Conservation (phyloP, 2,329 filamentous ascomycete genomes). For the Pestalotiopsis fici region DNA sequence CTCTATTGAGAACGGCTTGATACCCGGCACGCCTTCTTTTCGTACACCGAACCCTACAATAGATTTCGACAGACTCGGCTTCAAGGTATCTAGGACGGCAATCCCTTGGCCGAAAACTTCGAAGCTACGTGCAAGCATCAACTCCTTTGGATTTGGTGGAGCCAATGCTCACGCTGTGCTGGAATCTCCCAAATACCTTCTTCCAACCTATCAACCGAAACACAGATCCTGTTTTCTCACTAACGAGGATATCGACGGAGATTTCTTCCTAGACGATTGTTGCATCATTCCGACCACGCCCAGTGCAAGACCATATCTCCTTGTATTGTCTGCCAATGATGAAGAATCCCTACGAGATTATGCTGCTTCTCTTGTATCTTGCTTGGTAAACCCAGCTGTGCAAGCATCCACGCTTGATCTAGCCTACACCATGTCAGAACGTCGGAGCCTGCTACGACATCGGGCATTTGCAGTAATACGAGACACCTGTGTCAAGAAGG, state of each 20-base stretch:
- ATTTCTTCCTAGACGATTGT: neutral
- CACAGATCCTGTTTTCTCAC: neutral
- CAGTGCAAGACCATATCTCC: neutral
- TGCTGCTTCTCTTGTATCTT: neutral
- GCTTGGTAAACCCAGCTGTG: neutral
- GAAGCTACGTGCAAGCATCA: neutral
- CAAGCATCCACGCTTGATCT: neutral
- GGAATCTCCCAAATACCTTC: neutral
- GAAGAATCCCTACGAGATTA: neutral
- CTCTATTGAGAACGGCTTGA: conserved; percentile 37
- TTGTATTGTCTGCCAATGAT: neutral
- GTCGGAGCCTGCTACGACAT: neutral
- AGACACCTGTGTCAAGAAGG: neutral
- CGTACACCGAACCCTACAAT: neutral
- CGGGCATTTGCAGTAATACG: neutral
- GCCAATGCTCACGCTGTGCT: conserved; percentile 7
- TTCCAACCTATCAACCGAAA: neutral
- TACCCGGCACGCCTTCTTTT: conserved; percentile 32
- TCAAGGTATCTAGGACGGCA: neutral
- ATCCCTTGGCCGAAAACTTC: conserved; percentile 4
- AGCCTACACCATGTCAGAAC: neutral
- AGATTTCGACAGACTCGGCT: conserved; percentile 6
- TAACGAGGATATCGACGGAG: neutral
- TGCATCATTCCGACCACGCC: neutral
- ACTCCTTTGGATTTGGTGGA: conserved; percentile 10